These are phyloP conservation scores for Aureobasidium namibiae DNA, from an alignment of 2,329 filamentous ascomycete species.

Conservation along the genomic window DNA sequence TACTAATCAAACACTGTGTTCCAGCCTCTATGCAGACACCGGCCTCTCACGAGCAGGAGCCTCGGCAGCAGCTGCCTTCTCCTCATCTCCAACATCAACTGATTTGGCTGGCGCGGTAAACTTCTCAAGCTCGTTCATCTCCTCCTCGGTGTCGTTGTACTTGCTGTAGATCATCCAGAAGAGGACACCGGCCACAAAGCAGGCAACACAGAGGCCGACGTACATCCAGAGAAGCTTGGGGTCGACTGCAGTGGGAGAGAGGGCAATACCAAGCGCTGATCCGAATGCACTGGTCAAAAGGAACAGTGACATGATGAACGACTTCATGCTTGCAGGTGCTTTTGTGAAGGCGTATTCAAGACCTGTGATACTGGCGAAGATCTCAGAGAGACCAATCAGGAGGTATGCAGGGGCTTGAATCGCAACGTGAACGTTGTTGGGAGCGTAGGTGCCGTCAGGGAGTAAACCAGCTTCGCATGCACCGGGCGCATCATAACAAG, in stretches of 20 bases:
- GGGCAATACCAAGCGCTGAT: slow-evolving; percentile 51
- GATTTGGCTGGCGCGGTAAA: neutral
- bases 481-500: slow-evolving; percentile 42
- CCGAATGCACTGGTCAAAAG: slow-evolving; percentile 53
- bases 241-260: slow-evolving; percentile 53
- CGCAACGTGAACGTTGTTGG: slow-evolving; percentile 38
- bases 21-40: neutral
- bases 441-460: slow-evolving; percentile 24
- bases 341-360: slow-evolving; percentile 41
- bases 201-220: slow-evolving; percentile 21
- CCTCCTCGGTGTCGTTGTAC: slow-evolving; percentile 42
- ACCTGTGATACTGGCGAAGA: slow-evolving; percentile 40
- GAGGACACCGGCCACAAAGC: slow-evolving; percentile 17
- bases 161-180: slow-evolving; percentile 27
- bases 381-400: slow-evolving; percentile 38
- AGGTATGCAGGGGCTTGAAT: slow-evolving; percentile 39
- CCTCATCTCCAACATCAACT: neutral
- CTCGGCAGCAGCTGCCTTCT: neutral
- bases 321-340: slow-evolving; percentile 39
- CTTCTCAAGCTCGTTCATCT: slow-evolving; percentile 41
- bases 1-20: neutral
- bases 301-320: slow-evolving; percentile 47
- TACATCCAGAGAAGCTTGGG: slow-evolving; percentile 58
- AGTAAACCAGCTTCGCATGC: slow-evolving; percentile 30
- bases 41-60: slow-evolving; percentile 1